Percentiles rank a stretch among this genome's conserved stretches.
Conservation (phyloP, 805 yeast genomes). For the Tetrapisispora arboricola region DNA sequence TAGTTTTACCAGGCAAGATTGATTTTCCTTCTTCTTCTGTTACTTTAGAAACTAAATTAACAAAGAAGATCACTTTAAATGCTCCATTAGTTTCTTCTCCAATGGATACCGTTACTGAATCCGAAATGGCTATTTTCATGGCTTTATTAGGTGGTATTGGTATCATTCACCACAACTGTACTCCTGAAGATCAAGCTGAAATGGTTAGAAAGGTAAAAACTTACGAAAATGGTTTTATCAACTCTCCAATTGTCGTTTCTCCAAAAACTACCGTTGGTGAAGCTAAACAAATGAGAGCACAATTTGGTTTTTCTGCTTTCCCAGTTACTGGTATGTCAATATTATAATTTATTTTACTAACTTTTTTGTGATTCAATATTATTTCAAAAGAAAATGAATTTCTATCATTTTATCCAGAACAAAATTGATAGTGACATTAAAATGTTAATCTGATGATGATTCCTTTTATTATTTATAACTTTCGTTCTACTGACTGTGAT, state of each 20-base stretch:
- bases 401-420: neutral
- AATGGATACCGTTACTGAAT: constrained; percentile 98
- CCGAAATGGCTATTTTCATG: constrained; percentile 97
- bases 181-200: constrained; percentile 94
- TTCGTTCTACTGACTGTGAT: constrained; percentile 99
- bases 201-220: constrained; percentile 96
- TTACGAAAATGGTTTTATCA: constrained; percentile 95
- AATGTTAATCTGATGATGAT: constrained; percentile 41
- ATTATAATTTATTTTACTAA: constrained; percentile 4
- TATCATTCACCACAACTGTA: constrained; percentile 94
- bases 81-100: constrained; percentile 96
- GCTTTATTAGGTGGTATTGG: constrained; percentile 98
- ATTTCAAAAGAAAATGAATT: constrained; percentile 3
- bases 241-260: constrained; percentile 79
- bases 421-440: neutral
- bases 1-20: constrained; percentile 91
- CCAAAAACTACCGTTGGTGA: constrained; percentile 73
- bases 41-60: constrained; percentile 71
- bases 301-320: constrained; percentile 90
- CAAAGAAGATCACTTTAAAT: constrained; percentile 84
- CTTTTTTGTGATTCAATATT: neutral
- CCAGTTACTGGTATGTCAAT: constrained; percentile 95
- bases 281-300: constrained; percentile 57
- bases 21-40: constrained; percentile 76
- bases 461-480: constrained; percentile 52